A percentile compares a stretch with the other conserved stretches of the same genome.
phyloP scores from a whole-genome alignment of 169 alveolate species.

The Eimeria praecox region DNA sequence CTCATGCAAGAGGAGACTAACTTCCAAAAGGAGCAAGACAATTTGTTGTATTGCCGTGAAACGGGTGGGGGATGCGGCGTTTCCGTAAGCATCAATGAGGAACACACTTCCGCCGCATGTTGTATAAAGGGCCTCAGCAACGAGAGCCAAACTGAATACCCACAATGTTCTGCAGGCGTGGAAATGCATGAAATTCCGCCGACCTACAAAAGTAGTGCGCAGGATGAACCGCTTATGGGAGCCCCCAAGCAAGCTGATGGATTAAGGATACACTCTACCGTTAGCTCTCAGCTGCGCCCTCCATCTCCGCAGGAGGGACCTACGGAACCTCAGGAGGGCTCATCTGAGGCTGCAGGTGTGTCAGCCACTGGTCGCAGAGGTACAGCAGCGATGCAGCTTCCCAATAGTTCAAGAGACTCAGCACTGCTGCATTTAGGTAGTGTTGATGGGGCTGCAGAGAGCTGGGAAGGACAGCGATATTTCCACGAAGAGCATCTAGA shows the following conservation, averaged over 20 bases:
- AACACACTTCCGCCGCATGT: neutral
- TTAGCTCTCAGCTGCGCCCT: neutral
- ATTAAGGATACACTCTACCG: neutral
- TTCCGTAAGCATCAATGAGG: neutral
- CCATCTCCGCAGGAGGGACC: slow-evolving; percentile 24
- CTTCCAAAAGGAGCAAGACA: neutral
- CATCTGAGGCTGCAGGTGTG: neutral
- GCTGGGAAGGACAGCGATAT: slow-evolving; percentile 48
- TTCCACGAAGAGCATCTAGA: slow-evolving; percentile 49
- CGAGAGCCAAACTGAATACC: neutral
- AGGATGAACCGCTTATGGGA: neutral
- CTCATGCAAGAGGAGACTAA: neutral
- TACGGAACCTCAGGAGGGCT: neutral
- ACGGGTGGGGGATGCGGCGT: neutral
- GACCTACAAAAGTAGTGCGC: neutral
- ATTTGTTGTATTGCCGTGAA: neutral
- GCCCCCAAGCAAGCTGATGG: neutral
- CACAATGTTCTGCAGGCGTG: neutral
- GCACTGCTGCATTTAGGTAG: neutral
- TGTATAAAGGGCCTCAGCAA: neutral
- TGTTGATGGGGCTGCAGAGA: slow-evolving; percentile 38
- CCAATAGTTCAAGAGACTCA: neutral
- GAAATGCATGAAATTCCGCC: neutral
- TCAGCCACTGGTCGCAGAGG: neutral
- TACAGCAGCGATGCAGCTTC: neutral